Evolutionary conservation across 768 basidiomycete species (phyloP).

Genomic region (Tylopilus balloui): DNA sequence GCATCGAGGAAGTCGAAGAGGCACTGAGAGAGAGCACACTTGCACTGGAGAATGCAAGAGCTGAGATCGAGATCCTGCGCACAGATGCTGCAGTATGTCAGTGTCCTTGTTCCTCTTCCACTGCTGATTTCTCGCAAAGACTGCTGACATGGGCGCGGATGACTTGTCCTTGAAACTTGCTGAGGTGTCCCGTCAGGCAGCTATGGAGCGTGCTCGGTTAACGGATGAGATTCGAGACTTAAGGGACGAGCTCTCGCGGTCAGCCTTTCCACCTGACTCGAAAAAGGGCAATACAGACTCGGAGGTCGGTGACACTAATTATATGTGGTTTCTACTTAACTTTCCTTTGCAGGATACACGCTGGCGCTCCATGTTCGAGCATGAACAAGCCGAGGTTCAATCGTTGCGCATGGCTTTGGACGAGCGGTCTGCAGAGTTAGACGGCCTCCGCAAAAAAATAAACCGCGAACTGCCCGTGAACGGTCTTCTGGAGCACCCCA

Average conservation of each 20-base stretch:
- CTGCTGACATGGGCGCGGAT: conserved; percentile 48
- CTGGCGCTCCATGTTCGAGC: conserved; percentile 30
- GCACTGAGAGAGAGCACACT: conserved; percentile 83
- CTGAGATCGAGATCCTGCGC: conserved; percentile 80
- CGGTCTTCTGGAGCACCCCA: conserved; percentile 29
- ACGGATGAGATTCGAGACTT: conserved; percentile 54
- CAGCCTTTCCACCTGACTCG: conserved; percentile 18
- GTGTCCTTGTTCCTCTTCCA: background rate
- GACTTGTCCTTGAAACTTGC: conserved; percentile 44
- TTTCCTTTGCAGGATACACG: conserved; percentile 16
- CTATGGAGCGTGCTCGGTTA: conserved; percentile 48
- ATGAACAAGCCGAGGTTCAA: conserved; percentile 30
- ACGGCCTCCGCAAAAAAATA: conserved; percentile 51
- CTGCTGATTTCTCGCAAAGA: conserved; percentile 19
- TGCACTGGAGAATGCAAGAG: conserved; percentile 84
- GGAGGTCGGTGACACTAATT: conserved; percentile 11
- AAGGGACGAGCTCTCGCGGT: conserved; percentile 39
- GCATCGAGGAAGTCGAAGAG: conserved; percentile 84
- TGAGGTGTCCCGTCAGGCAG: conserved; percentile 44
- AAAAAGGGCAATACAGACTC: conserved; percentile 15
- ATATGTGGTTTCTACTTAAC: conserved; percentile 2
- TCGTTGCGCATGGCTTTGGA: conserved; percentile 33
- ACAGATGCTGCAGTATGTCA: conserved; percentile 68
- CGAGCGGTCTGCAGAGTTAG: conserved; percentile 48
- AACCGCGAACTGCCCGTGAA: conserved; percentile 54